Percentiles rank a stretch among this genome's conserved stretches.
These are phyloP conservation scores for Fusarium pilosicola DNA, from an alignment of 2,329 filamentous ascomycete genomes.

Conservation along the genomic window DNA sequence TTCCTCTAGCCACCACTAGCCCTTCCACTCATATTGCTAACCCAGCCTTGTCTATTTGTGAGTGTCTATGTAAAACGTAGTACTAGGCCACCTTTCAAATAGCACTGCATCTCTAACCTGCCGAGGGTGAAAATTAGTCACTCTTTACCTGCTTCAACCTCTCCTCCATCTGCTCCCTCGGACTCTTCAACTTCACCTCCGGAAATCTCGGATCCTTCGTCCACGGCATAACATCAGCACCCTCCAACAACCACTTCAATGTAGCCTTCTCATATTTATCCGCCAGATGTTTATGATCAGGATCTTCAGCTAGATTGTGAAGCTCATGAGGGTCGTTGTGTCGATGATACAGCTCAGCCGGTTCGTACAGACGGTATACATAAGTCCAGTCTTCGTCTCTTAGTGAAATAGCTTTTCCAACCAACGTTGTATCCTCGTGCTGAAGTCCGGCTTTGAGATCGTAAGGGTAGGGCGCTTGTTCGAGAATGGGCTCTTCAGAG, in stretches of 20 bases:
- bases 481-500: constrained; percentile 56
- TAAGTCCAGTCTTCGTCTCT: constrained; percentile 53
- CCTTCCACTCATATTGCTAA: fast-evolving
- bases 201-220: constrained; percentile 49
- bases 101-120: fast-evolving
- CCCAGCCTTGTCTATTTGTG: not conserved
- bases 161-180: constrained; percentile 34
- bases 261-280: constrained; percentile 44
- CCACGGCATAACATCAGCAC: constrained; percentile 51
- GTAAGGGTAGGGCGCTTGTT: constrained; percentile 56
- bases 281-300: constrained; percentile 35
- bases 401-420: constrained; percentile 55
- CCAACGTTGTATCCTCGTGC: constrained; percentile 55
- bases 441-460: constrained; percentile 58
- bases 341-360: constrained; percentile 55
- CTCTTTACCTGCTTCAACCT: constrained; percentile 19
- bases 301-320: constrained; percentile 51
- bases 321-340: constrained; percentile 51
- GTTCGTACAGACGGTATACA: constrained; percentile 58
- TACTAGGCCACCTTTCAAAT: not conserved
- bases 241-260: constrained; percentile 52
- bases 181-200: constrained; percentile 16
- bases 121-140: fast-evolving
- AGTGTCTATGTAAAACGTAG: not conserved
- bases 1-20: fast-evolving